phyloP scores from a whole-genome alignment of 176 grass and related monocot genomes.

The Puya raimondii region DNA sequence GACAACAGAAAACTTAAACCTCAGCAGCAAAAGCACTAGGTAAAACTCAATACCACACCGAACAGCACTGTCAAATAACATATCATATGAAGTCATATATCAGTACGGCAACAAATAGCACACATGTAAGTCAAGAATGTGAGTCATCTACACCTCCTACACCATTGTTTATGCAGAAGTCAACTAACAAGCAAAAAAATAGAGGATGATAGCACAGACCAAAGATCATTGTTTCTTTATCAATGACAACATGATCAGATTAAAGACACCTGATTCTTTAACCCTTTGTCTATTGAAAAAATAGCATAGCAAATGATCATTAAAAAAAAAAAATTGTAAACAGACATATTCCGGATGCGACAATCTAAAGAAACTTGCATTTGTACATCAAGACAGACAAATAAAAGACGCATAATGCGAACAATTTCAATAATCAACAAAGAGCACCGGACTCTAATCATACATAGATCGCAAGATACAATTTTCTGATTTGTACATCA shows the following conservation, averaged over 20 bases:
- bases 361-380: neutral
- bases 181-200: neutral
- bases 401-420: neutral
- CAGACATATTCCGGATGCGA: neutral
- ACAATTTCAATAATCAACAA: neutral
- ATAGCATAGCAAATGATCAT: neutral
- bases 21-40: neutral
- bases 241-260: neutral
- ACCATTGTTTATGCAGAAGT: neutral
- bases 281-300: neutral
- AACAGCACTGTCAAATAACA: neutral
- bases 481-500: neutral
- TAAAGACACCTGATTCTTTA: neutral
- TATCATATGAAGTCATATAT: neutral
- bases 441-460: neutral
- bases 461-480: neutral
- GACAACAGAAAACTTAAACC: neutral
- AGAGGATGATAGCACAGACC: neutral
- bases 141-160: neutral
- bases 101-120: neutral
- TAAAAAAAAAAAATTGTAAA: neutral
- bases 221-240: neutral
- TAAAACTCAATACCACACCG: neutral
- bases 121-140: neutral
- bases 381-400: neutral